These are phyloP conservation scores for Rhododendron ovatum DNA, from an alignment of 148 eudicot species.

Conservation along the genomic window DNA sequence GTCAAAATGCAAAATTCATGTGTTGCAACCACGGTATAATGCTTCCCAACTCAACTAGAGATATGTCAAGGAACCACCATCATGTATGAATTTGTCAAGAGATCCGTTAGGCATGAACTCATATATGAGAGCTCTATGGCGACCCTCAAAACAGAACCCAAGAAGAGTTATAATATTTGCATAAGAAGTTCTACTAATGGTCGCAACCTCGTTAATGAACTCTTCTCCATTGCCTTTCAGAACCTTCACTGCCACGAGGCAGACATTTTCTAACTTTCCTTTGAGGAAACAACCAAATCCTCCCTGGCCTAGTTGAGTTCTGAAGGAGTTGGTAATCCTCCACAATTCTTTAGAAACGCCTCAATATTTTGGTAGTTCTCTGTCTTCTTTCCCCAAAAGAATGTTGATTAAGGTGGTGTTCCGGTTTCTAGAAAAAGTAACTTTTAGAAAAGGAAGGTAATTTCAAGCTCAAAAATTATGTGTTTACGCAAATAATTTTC, in stretches of 20 bases:
- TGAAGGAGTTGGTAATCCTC: background rate
- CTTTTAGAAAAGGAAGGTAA: no score
- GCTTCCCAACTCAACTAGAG: slow-evolving; percentile 8
- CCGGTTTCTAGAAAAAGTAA: no score
- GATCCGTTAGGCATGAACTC: slow-evolving; percentile 24
- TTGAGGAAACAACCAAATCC: slow-evolving; percentile 4
- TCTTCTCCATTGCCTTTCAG: slow-evolving; percentile 15
- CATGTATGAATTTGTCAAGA: slow-evolving; percentile 17
- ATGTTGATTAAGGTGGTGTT: no score
- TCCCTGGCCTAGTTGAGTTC: slow-evolving; percentile 5
- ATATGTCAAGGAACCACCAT: background rate
- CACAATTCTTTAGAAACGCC: background rate
- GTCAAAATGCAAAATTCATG: background rate
- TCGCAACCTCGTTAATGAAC: slow-evolving; percentile 25
- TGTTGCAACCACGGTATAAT: background rate
- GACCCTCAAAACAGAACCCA: background rate
- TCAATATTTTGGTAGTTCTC: no score
- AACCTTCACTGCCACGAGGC: slow-evolving; percentile 5
- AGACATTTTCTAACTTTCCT: slow-evolving; percentile 3
- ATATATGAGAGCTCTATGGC: background rate
- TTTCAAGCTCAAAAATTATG: no score
- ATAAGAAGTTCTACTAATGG: slow-evolving; percentile 22
- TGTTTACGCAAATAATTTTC: no score
- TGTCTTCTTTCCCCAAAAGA: no score
- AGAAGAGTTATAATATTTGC: slow-evolving; percentile 18